Conservation (phyloP, 805 yeast species). For the Ogataea sp. region DNA sequence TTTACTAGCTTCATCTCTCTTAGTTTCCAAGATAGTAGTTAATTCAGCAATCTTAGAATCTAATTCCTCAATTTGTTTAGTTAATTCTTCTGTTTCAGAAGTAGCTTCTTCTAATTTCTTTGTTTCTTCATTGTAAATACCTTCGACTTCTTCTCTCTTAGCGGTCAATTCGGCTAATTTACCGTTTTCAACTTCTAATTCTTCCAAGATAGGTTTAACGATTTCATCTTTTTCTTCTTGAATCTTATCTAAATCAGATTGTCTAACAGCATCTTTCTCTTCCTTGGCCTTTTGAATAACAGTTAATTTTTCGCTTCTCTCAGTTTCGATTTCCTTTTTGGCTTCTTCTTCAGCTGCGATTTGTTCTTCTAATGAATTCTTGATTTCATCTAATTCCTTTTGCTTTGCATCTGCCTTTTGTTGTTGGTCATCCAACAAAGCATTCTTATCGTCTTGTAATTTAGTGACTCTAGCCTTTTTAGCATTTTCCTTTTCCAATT, state of each 20-base stretch:
- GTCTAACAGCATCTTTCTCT: slow-evolving; percentile 35
- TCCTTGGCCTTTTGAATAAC: slow-evolving; percentile 35
- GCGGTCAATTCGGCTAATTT: slow-evolving; percentile 42
- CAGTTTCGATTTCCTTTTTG: slow-evolving; percentile 31
- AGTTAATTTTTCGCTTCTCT: slow-evolving; percentile 35
- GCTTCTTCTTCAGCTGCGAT: slow-evolving; percentile 31
- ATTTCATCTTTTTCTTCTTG: slow-evolving; percentile 47
- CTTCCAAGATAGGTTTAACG: slow-evolving; percentile 47
- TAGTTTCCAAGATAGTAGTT: slow-evolving; percentile 4
- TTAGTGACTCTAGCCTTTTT: slow-evolving; percentile 34
- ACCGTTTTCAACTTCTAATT: slow-evolving; percentile 39
- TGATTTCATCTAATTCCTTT: slow-evolving; percentile 33
- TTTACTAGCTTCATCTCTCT: slow-evolving; percentile 21
- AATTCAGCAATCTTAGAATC: slow-evolving; percentile 28
- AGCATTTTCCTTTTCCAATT: slow-evolving; percentile 23
- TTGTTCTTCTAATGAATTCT: slow-evolving; percentile 32
- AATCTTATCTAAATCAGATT: slow-evolving; percentile 35
- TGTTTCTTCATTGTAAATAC: slow-evolving; percentile 34
- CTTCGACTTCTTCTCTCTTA: slow-evolving; percentile 39
- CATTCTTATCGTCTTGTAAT: slow-evolving; percentile 40
- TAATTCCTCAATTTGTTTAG: slow-evolving; percentile 30
- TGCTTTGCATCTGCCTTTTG: slow-evolving; percentile 31
- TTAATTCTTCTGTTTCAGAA: slow-evolving; percentile 33
- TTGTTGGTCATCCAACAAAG: slow-evolving; percentile 35
- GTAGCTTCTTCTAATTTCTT: slow-evolving; percentile 35